Percentiles rank a stretch among this genome's conserved stretches.
Conservation (phyloP, 2,329 filamentous ascomycete genomes). For the Trichoderma sp. region DNA sequence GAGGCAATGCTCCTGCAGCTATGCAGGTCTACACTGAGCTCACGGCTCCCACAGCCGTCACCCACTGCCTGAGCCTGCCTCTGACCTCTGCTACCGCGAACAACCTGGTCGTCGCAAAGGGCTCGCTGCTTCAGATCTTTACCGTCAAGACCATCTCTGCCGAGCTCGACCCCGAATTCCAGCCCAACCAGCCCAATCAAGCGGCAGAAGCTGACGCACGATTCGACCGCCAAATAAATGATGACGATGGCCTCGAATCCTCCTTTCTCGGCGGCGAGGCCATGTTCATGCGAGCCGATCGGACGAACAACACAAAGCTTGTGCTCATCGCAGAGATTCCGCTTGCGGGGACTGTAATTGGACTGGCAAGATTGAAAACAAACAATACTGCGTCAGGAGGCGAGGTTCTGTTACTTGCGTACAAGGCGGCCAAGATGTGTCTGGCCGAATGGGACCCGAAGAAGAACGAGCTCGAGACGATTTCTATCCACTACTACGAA, state of each 20-base stretch:
- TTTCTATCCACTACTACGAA: conserved; percentile 98
- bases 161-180: conserved; percentile 53
- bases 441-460: conserved; percentile 91
- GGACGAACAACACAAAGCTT: conserved; percentile 69
- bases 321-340: conserved; percentile 81
- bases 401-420: conserved; percentile 77
- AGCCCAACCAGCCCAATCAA: conserved; percentile 28
- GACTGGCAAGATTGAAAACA: conserved; percentile 73
- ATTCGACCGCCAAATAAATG: conserved; percentile 53
- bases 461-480: conserved; percentile 73
- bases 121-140: conserved; percentile 91
- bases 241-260: conserved; percentile 63
- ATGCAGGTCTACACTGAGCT: conserved; percentile 99
- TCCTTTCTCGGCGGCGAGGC: conserved; percentile 64
- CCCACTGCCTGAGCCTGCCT: conserved; percentile 75
- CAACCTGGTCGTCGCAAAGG: conserved; percentile 89
- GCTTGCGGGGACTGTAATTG: conserved; percentile 79
- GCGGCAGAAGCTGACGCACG: conserved; percentile 43
- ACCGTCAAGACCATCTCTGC: conserved; percentile 63
- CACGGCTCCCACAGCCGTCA: conserved; percentile 89
- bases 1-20: conserved; percentile 36
- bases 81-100: conserved; percentile 72
- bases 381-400: conserved; percentile 72
- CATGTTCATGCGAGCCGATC: conserved; percentile 58
- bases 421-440: conserved; percentile 89